Evolutionary conservation across 2,329 filamentous ascomycete genomes (phyloP).

Genomic region (Colletotrichum higginsianum): DNA sequence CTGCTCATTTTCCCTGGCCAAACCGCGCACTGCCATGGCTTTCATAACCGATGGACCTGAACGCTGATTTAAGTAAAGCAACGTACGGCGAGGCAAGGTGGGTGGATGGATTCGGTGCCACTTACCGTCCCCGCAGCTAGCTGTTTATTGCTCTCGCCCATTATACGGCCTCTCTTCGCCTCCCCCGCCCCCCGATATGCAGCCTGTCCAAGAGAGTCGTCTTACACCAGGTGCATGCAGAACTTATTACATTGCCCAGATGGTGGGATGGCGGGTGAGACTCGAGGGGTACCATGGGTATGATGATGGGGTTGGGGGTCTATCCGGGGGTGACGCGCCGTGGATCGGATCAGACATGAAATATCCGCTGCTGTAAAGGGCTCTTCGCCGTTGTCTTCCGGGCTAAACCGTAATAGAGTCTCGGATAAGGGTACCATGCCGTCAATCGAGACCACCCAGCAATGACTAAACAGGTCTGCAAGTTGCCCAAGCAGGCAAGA

Average conservation of each 20-base stretch:
- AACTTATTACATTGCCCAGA: not conserved
- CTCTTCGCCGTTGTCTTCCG: not conserved
- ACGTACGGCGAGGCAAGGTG: not conserved
- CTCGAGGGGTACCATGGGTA: not conserved
- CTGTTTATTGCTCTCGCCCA: not conserved
- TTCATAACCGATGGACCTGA: not conserved
- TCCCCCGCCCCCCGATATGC: not conserved
- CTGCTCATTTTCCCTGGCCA: not conserved
- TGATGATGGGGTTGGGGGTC: not conserved
- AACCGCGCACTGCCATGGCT: not conserved
- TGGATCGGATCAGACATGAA: not conserved
- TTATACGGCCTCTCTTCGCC: not conserved
- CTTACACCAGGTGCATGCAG: not conserved
- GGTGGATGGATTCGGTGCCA: not conserved
- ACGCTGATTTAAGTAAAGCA: not conserved
- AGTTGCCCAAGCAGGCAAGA: conserved; percentile 1
- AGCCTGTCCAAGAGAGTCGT: not conserved
- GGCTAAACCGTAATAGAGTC: not conserved
- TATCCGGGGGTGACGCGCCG: not conserved
- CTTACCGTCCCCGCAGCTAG: not conserved
- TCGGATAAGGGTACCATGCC: not conserved
- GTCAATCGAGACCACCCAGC: not conserved
- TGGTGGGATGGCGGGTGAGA: not conserved
- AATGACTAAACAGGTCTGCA: not conserved
- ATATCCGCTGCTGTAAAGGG: not conserved